Conservation (phyloP, 2,329 filamentous ascomycete genomes). For the Curvularia spicifera region DNA sequence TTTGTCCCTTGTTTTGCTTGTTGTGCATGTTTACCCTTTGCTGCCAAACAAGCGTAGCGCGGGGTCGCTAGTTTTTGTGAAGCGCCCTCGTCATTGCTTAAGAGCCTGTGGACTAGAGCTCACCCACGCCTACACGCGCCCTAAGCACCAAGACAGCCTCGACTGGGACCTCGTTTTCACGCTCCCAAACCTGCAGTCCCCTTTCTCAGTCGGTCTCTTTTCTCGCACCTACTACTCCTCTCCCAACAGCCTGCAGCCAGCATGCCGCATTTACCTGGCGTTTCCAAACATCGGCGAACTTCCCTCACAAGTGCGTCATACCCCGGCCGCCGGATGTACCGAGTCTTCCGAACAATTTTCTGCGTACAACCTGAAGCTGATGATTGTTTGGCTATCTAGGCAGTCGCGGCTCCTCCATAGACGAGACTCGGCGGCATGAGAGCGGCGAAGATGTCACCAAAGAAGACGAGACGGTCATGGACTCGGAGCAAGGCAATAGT, state of each 20-base stretch:
- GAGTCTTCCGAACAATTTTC: slow-evolving; percentile 5
- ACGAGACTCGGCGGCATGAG: slow-evolving; percentile 46
- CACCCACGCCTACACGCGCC: slow-evolving; percentile 24
- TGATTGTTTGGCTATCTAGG: slow-evolving; percentile 29
- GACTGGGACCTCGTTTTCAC: slow-evolving; percentile 20
- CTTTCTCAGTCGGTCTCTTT: neutral
- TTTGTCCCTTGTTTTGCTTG: neutral
- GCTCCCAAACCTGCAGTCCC: neutral
- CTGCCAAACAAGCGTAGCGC: slow-evolving; percentile 17
- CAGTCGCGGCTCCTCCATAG: slow-evolving; percentile 51
- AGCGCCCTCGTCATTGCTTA: slow-evolving; percentile 32
- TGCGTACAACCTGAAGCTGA: slow-evolving; percentile 24
- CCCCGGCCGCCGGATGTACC: slow-evolving; percentile 15
- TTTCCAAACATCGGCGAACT: slow-evolving; percentile 33
- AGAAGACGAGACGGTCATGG: slow-evolving; percentile 79
- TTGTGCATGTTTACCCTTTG: slow-evolving; percentile 16
- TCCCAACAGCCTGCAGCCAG: slow-evolving; percentile 7
- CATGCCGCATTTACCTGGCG: slow-evolving; percentile 48
- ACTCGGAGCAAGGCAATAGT: slow-evolving; percentile 95
- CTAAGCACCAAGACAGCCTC: slow-evolving; percentile 24
- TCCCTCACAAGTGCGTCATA: slow-evolving; percentile 41
- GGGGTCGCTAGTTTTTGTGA: slow-evolving; percentile 34
- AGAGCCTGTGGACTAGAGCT: slow-evolving; percentile 21
- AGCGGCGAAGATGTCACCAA: slow-evolving; percentile 51
- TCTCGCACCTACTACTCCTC: neutral